Percentiles rank a stretch among this genome's conserved stretches.
phyloP scores from a whole-genome alignment of 306 rosid species.

The Cucurbita moschata region DNA sequence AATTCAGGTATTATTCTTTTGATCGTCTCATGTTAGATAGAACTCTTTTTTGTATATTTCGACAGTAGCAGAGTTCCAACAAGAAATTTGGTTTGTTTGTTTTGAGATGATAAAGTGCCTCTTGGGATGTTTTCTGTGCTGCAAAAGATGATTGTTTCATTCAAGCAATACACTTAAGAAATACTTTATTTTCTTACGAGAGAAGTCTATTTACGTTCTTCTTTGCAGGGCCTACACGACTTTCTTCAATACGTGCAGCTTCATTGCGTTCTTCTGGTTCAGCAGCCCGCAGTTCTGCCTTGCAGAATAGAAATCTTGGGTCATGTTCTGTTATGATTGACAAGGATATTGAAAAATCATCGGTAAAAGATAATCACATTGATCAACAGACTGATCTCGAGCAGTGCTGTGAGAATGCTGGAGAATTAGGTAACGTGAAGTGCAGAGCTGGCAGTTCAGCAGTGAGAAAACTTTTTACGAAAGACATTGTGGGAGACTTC shows the following conservation, averaged over 20 bases:
- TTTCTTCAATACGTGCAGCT: conserved; percentile 33
- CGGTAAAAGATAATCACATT: neutral
- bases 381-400: conserved; percentile 19
- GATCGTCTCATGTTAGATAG: neutral
- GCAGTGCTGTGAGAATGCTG: conserved; percentile 8
- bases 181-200: neutral
- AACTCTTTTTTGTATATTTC: neutral
- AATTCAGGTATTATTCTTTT: conserved; percentile 30
- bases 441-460: conserved; percentile 32
- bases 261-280: conserved; percentile 45
- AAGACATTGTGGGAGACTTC: conserved; percentile 15
- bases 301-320: conserved; percentile 11
- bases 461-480: conserved; percentile 69
- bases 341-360: conserved; percentile 15
- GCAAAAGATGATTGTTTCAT: neutral
- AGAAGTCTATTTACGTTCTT: neutral
- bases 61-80: neutral
- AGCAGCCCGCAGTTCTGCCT: conserved; percentile 25
- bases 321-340: conserved; percentile 17
- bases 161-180: neutral
- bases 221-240: conserved; percentile 36
- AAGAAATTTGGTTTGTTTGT: neutral
- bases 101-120: neutral
- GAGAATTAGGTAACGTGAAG: conserved; percentile 12
- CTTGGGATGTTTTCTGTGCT: too few species aligned